Base-by-base conservation (phyloP, 2,329 filamentous ascomycete species). In the Colletotrichum euphorbiae region DNA sequence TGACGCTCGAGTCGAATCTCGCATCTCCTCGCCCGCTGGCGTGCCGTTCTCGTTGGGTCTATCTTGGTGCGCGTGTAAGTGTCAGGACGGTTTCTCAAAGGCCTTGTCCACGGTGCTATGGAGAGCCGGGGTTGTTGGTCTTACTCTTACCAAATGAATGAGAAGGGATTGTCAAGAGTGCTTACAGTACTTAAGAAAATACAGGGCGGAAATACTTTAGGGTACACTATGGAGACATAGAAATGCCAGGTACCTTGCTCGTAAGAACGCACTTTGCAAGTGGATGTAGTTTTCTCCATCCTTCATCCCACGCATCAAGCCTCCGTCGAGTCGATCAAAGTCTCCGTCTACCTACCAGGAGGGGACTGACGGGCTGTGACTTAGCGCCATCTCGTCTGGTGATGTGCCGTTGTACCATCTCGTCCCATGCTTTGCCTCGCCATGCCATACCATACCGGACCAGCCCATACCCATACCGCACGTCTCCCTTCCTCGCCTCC, bases 21-120 rank as follows among this genome's bases (percentile, higher is more conserved):
- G 71, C 71, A 77, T 77, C 75, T 77, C 75, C 75, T 77, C 74
- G 73, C 73, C 70, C 21, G 38, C 24, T 51, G 55, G 43, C 62
- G 62, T 64, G 24, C 38, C 48, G 17, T 52, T 31, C n/a, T 54
- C 12, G 13, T 28, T n/a, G 15, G 38, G 36, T 28, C 9, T 28
- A 6, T 11, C 31, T 56, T 56, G 19, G 19, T 31, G 38, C 17
- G 21, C 17, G 21, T 43, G 36, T 24, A 6, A 24, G 33, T 54
- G 31, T 13, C 13, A 17, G 19, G 31, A 36, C n/a, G 15, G 13
- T 28, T 31, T 28, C 46, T 52, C 11, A 31, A 17, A 31, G 50
- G 24, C 50, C 11, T 11, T 52, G 50, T 52, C 31, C 24, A 46
- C 51, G 19, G 33, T 21, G 28, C 28, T 8, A 8, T 8, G 4